Conservation (phyloP, 2,329 filamentous ascomycete species). For the Scedosporium aurantiacum region DNA sequence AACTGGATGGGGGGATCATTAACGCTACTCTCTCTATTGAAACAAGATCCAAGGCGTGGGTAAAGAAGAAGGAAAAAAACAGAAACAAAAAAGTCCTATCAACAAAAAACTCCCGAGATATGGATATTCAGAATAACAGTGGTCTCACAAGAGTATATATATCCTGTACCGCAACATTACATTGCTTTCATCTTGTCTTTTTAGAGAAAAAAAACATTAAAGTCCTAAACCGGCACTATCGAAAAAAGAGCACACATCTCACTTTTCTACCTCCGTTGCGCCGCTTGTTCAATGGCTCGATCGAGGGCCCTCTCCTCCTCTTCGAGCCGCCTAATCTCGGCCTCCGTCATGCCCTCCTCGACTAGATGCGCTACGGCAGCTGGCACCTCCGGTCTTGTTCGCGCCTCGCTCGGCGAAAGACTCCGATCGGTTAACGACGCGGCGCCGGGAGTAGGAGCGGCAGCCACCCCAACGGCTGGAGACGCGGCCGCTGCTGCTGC, state of each 20-base stretch:
- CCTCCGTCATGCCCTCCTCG: slow-evolving; percentile 49
- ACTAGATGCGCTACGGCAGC: slow-evolving; percentile 37
- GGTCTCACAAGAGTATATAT: not conserved
- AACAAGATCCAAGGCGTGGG: not conserved
- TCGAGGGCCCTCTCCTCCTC: slow-evolving; percentile 49
- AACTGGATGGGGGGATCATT: not conserved
- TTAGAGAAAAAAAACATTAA: not conserved
- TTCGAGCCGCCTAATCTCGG: slow-evolving; percentile 42
- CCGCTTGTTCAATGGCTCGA: slow-evolving; percentile 40
- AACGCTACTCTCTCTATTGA: not conserved
- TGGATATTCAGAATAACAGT: not conserved
- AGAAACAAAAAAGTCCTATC: not conserved
- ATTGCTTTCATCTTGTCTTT: not conserved
- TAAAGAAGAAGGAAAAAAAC: not conserved
- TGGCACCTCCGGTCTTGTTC: slow-evolving; percentile 8
- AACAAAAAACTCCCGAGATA: not conserved
- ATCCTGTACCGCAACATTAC: not conserved
- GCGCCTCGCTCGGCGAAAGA: slow-evolving; percentile 8
- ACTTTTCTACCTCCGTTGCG: slow-evolving; percentile 5
- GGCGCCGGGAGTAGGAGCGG: not conserved
- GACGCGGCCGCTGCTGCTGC: no score
- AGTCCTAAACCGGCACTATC: not conserved
- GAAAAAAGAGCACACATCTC: not conserved
- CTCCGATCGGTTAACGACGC: not conserved
- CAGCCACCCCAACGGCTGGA: slow-evolving; percentile 4